Evolutionary conservation across 2,329 filamentous ascomycete genomes (phyloP), one percentile per base, ranked within the genome.

Genomic region (Botryosphaeria dothidea): DNA sequence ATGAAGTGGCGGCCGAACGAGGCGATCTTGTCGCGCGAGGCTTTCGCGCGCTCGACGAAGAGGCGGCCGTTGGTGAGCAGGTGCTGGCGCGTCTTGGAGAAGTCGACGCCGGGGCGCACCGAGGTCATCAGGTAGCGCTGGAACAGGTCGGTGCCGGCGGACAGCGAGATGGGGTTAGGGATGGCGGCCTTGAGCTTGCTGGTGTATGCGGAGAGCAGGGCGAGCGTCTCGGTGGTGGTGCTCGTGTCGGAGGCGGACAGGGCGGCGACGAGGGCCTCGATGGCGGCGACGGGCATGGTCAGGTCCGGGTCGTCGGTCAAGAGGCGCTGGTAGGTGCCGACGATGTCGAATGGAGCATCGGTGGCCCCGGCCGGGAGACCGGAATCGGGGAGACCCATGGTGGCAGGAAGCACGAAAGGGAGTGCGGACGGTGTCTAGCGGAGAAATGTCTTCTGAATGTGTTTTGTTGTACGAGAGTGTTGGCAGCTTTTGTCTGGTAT

Each of bases 251-350:
- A 91, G 68, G 90, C 86, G 73, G 90, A 89, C 66, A 98, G 90
- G 67, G 95, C 90, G 74, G 90, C 88, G 70, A 98, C 95, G 66
- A 99, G 85, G 29, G 93, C 89, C 80, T 96, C 92, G 75, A 97
- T 97, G 66, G 93, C 93, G 21, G 95, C 95, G 64, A 99, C 92
- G 68, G 95, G 93, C 87, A 97, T 97, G 38, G 94, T 97, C 62
- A 98, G 85, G 67, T 96, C 92, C 11, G 90, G 85, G 76, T 98
- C 93, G 60, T 86, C 84, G 66, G 74, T 74, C 66, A 91, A 84
- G 56, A 91, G 84, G 57, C 82, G 79, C 71, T 86, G 83, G 81
- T 92, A 92, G 52, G 87, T 86, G 64, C 83, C 79, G 70, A 90
- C 88, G 67, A 92, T 88, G 76, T 83, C 79, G 71, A 81, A 82